phyloP scores from a whole-genome alignment of 1,284 basidiomycete genomes.

The Sporisorium sorghi region DNA sequence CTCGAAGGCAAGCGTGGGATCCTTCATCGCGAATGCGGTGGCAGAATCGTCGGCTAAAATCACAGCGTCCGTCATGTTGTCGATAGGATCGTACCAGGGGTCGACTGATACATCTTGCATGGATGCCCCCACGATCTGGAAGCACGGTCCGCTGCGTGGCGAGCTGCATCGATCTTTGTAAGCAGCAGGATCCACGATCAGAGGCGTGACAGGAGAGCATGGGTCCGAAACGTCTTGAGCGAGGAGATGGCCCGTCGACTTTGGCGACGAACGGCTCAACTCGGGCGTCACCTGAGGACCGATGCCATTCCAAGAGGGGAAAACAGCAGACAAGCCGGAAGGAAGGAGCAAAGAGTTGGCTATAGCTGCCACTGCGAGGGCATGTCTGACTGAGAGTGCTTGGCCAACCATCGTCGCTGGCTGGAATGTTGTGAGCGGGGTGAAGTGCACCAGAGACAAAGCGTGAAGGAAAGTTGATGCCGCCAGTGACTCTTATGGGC shows the following conservation, averaged over 20 bases:
- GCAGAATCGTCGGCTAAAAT: not conserved
- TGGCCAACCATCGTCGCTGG: not conserved
- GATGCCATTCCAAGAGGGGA: not conserved
- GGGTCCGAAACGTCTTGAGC: not conserved
- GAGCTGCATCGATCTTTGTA: conserved; percentile 3
- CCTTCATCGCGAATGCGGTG: conserved; percentile 7
- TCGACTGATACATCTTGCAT: not conserved
- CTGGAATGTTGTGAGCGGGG: not conserved
- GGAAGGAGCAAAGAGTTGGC: not conserved
- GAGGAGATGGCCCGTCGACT: not conserved
- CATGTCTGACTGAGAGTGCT: not conserved
- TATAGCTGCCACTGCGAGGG: not conserved
- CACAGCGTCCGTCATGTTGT: conserved; percentile 2
- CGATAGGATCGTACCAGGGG: conserved; percentile 19
- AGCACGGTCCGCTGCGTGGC: conserved; percentile 9
- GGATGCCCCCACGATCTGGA: not conserved
- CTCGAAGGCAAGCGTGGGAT: conserved; percentile 8
- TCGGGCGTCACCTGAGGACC: conserved; percentile 10
- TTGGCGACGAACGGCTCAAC: not conserved
- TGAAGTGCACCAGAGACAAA: not conserved
- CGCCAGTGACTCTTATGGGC: too few species aligned
- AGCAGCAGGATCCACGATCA: not conserved
- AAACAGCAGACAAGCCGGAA: not conserved
- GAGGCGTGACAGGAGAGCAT: conserved; percentile 2
- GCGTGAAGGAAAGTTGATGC: not conserved